Base-by-base conservation (phyloP, 768 basidiomycete species). In the Mycena venus region DNA sequence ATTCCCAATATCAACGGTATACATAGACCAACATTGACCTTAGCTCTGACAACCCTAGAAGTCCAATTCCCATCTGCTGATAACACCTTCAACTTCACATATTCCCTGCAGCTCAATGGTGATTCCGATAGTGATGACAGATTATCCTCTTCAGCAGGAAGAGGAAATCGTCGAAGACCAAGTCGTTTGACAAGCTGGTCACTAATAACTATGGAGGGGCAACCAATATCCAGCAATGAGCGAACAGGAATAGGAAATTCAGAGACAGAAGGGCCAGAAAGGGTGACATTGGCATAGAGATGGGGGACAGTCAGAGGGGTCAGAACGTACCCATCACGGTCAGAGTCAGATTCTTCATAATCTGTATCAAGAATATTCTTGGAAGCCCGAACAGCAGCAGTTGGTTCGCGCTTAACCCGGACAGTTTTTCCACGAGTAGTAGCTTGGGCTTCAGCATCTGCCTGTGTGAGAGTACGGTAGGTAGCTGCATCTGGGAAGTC, bases 1-100 rank as follows among this genome's bases (percentile, higher is more conserved):
- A 60, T 60, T 60, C 59, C 59, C 59, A 60, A 60, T 55, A 55
- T 55, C 53, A 55, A 55, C 23, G 53, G 36, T 38, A 38, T 38
- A 38, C 42, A 44, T 44, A 44, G 42, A 19, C 42, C 42, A 44
- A 44, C 17, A 44, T 44, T 44, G 17, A 44, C 42, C 42, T 44
- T 44, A 11, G 42, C 42, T 19, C 42, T 44, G 17, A 44, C 42
- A 44, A 44, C 42, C 8, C 42, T 44, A 44, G 42, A 36, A 36
- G 36, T 36, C 36, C 36, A 36, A 36, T 36, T 6, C 36, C 36
- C 36, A 36, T 36, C 36, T 36, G 7, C 36, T 36, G 36, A 36
- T 36, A 12, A 36, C 12, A 36, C 36, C 36, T 36, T 36, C 36
- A 36, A 36, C 12, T 36, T 36, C 36, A 36, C 36, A 36, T 36